phyloP scores from a whole-genome alignment of 2,329 filamentous ascomycete genomes.

The Pseudogymnoascus sp. region DNA sequence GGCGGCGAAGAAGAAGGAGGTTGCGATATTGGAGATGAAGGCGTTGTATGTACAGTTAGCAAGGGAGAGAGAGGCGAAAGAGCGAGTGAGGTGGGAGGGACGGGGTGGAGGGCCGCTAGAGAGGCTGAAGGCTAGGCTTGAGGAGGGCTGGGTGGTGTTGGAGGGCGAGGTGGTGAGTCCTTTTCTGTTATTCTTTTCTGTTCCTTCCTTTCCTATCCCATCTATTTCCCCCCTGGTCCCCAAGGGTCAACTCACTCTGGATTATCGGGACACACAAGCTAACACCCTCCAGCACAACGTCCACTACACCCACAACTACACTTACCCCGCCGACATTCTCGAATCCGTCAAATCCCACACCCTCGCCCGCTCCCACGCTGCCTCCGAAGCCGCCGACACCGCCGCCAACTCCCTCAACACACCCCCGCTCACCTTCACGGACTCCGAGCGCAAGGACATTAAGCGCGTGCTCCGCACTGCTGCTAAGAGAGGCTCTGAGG shows the following conservation, averaged over 20 bases:
- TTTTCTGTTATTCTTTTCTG: not conserved
- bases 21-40: not conserved
- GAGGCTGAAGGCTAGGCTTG: not conserved
- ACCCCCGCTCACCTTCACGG: too few species aligned
- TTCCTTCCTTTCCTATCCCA: not conserved
- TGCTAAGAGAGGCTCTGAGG: too few species aligned
- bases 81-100: not conserved
- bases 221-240: too few species aligned
- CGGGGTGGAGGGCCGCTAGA: not conserved
- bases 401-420: too few species aligned
- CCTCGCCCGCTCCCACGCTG: too few species aligned
- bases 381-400: too few species aligned
- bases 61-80: not conserved
- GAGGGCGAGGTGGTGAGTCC: not conserved
- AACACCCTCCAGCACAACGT: not conserved
- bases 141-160: not conserved
- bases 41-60: not conserved
- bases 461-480: too few species aligned
- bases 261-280: not conserved
- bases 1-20: not conserved
- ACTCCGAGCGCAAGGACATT: too few species aligned
- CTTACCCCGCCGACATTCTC: too few species aligned
- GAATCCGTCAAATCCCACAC: too few species aligned
- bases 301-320: too few species aligned
- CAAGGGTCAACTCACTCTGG: too few species aligned